Evolutionary conservation across 2,329 filamentous ascomycete species (phyloP), one percentile per base, ranked within the genome.

Genomic region (Nemania diffusa): DNA sequence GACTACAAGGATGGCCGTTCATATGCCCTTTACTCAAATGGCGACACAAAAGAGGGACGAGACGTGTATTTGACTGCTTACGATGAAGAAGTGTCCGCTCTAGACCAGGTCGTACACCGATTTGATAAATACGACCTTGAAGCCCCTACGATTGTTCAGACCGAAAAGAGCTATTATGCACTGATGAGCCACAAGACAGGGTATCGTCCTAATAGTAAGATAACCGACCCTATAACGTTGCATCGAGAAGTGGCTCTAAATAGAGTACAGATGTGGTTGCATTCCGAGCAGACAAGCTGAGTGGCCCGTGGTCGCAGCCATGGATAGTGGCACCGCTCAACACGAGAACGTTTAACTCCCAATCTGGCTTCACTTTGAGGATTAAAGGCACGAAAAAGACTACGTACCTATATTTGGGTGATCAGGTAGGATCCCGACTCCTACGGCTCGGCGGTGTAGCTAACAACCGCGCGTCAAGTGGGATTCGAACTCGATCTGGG

Each of bases 161-260:
- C 87, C 0, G 85, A 89, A 37, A 80, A 81, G 65, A 87, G 85
- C 70, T 89, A 89, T 71, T 89, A 84, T 71, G 85, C 86, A 0
- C 72, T 89, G 40, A 88, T 89, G 86, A 87, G 85, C 70, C 87
- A 89, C 69, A 89, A 89, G 79, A 89, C 87, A 0, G 87, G 87
- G 0, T 89, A 89, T 62, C 79, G 87, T n/a, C 87, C 87, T 0
- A 89, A 89, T 58, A 88, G 76, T 76, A 52, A 61, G 68, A 34
- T 8, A 20, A 1, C 37, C n/a, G 6, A 7, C 40, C 2, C 13
- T 9, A 20, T 1, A 37, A 50, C 51, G 22, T 50, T 29, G 4
- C 2, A 17, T 15, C 15, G 11, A 52, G 20, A 29, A 55, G 6
- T 6, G 6, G 2, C 9, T 20, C 32, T 57, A 34, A 61, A 44